A percentile compares a stretch with the other conserved stretches of the same genome.
Evolutionary conservation across 345 rosid species (phyloP).

Genomic region (Bruguiera parviflora): DNA sequence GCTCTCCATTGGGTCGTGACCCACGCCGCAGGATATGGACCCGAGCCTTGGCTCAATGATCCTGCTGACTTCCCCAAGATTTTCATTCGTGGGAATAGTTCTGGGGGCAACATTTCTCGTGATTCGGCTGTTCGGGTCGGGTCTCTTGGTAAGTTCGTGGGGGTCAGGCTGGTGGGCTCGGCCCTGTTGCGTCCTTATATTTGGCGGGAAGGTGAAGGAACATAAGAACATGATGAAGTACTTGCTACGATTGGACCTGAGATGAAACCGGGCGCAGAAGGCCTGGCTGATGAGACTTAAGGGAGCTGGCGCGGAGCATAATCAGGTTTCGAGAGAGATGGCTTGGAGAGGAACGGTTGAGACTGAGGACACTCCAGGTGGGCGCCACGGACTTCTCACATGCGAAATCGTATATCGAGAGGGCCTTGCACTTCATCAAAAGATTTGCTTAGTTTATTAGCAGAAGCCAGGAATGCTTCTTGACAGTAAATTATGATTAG

Average conservation of each 20-base stretch:
- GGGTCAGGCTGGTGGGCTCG: constrained; percentile 31
- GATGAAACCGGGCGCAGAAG: constrained; percentile 35
- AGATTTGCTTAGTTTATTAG: constrained; percentile 1
- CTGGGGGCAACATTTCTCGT: constrained; percentile 42
- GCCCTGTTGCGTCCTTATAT: constrained; percentile 45
- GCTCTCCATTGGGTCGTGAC: constrained; percentile 45
- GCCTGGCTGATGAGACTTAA: constrained; percentile 34
- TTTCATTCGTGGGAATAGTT: constrained; percentile 40
- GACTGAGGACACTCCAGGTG: constrained; percentile 18
- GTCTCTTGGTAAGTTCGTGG: constrained; percentile 15
- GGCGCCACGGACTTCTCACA: constrained; percentile 30
- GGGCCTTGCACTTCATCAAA: constrained; percentile 5
- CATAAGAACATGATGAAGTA: constrained; percentile 42
- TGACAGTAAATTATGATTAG: too few species aligned
- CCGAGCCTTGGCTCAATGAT: constrained; percentile 35
- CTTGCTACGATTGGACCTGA: constrained; percentile 35
- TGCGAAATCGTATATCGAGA: neutral
- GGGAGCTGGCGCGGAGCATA: constrained; percentile 16
- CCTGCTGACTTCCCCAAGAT: constrained; percentile 29
- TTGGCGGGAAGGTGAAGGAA: constrained; percentile 33
- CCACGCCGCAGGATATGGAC: constrained; percentile 31
- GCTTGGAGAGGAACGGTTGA: constrained; percentile 35
- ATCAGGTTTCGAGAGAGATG: constrained; percentile 31
- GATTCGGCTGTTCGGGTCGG: constrained; percentile 31
- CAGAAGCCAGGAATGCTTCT: too few species aligned